Percentiles rank a stretch among this genome's conserved stretches.
Conservation (phyloP, 768 basidiomycete species). For the Hygrophoropsis aurantiaca region DNA sequence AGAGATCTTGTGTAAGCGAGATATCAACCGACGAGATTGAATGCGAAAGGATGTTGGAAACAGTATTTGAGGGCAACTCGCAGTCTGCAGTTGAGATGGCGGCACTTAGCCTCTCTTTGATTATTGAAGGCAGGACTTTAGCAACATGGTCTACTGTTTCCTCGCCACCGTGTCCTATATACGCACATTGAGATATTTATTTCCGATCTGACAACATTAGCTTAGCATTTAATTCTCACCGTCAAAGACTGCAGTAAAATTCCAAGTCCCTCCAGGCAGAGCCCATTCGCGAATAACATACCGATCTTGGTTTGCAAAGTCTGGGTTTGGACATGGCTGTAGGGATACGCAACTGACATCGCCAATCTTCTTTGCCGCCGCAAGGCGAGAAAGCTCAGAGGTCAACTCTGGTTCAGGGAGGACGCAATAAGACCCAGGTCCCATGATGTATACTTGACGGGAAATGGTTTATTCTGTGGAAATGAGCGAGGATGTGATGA, state of each 20-base stretch:
- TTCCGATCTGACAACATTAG: not conserved
- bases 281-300: constrained; percentile 41
- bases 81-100: constrained; percentile 8
- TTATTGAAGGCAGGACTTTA: constrained; percentile 29
- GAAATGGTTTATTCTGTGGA: not conserved
- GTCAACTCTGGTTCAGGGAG: constrained; percentile 43
- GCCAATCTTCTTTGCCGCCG: constrained; percentile 29
- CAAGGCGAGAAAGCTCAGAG: constrained; percentile 39
- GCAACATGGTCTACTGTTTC: constrained; percentile 45
- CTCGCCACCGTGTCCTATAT: constrained; percentile 45
- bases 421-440: constrained; percentile 22
- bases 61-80: constrained; percentile 6
- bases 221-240: no score
- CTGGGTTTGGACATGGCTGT: constrained; percentile 46
- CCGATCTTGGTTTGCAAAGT: constrained; percentile 46
- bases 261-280: constrained; percentile 39
- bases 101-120: constrained; percentile 28
- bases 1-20: constrained; percentile 34
- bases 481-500: not conserved
- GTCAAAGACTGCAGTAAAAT: constrained; percentile 48
- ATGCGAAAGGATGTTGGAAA: constrained; percentile 33
- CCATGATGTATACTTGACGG: constrained; percentile 4
- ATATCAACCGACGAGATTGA: constrained; percentile 41
- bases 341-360: constrained; percentile 43
- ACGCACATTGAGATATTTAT: constrained; percentile 2